These are phyloP conservation scores for Aquilaria yunnanensis DNA, from an alignment of 345 rosid genomes.

Conservation along the genomic window DNA sequence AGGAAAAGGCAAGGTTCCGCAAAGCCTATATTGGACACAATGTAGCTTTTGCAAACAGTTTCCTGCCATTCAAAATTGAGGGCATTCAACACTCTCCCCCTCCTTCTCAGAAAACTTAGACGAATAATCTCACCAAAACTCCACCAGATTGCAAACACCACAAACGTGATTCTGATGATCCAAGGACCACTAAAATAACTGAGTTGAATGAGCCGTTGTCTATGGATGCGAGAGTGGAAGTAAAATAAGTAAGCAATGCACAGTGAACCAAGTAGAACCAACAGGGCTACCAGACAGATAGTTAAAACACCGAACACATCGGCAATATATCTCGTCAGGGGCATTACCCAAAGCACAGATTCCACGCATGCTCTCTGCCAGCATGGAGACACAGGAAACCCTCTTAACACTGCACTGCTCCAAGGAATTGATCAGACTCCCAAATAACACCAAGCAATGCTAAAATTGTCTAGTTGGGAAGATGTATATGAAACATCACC, in stretches of 20 bases:
- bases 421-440: constrained; percentile 23
- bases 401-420: constrained; percentile 34
- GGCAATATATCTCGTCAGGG: constrained; percentile 86
- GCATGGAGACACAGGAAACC: constrained; percentile 81
- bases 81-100: constrained; percentile 42
- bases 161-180: constrained; percentile 62
- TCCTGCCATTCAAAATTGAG: constrained; percentile 75
- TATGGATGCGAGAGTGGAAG: constrained; percentile 67
- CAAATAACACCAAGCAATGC: neutral
- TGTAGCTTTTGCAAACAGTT: constrained; percentile 72
- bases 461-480: neutral
- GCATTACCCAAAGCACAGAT: constrained; percentile 94
- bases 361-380: constrained; percentile 99
- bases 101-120: constrained; percentile 55
- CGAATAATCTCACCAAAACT: constrained; percentile 73
- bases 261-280: constrained; percentile 59
- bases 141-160: constrained; percentile 72
- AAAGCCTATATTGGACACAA: constrained; percentile 79
- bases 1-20: constrained; percentile 93
- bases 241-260: constrained; percentile 73
- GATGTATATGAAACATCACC: constrained; percentile 11
- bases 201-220: constrained; percentile 46
- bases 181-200: constrained; percentile 81
- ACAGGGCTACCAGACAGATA: constrained; percentile 65
- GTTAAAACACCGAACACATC: constrained; percentile 96